A percentile compares a stretch with the other conserved stretches of the same genome.
These are phyloP conservation scores for Dendrocalamus sinicus DNA, from an alignment of 176 grass and related monocot species.

Conservation along the genomic window DNA sequence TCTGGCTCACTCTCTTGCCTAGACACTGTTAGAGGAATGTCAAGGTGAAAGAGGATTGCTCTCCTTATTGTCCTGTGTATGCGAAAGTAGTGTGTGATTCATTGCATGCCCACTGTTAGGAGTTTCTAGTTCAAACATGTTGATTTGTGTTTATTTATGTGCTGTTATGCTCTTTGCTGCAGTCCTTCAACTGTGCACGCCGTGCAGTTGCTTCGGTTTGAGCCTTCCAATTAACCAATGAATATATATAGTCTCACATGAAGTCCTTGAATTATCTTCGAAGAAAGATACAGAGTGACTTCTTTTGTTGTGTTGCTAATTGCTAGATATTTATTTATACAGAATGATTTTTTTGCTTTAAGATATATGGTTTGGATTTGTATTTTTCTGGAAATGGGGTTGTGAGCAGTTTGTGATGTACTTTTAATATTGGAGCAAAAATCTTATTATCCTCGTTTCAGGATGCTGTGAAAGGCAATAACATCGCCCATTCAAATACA, in stretches of 20 bases:
- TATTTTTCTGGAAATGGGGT: slow-evolving; percentile 28
- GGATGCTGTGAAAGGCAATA: slow-evolving; percentile 87
- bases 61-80: neutral
- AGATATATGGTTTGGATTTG: neutral
- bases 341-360: slow-evolving; percentile 12
- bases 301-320: neutral
- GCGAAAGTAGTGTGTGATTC: neutral
- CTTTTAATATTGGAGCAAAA: slow-evolving; percentile 18
- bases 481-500: slow-evolving; percentile 68
- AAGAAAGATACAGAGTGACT: neutral
- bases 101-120: neutral
- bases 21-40: slow-evolving; percentile 16
- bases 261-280: neutral
- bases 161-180: neutral
- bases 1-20: neutral
- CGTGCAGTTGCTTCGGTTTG: neutral
- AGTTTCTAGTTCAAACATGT: slow-evolving; percentile 1
- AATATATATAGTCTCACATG: slow-evolving; percentile 10
- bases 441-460: slow-evolving; percentile 43
- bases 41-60: neutral
- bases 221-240: slow-evolving; percentile 16
- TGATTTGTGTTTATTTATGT: slow-evolving; percentile 1
- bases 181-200: neutral
- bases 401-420: neutral
- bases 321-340: neutral